A percentile compares a stretch with the other conserved stretches of the same genome.
Conservation (phyloP, 345 rosid genomes). For the Syzygium oleosum region DNA sequence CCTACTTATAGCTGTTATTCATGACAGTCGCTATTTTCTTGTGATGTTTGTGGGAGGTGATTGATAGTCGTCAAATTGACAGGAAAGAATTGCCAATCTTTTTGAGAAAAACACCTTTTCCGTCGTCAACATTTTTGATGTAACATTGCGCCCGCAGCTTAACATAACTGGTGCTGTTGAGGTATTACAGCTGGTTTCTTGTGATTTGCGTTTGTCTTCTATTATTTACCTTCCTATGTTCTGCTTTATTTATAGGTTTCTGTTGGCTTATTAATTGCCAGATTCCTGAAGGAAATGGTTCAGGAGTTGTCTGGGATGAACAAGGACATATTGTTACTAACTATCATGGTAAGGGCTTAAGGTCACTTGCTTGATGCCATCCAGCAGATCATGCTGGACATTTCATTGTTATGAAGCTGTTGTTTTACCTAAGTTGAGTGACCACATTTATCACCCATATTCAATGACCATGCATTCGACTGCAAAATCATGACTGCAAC, state of each 20-base stretch:
- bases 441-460: background rate
- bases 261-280: conserved; percentile 10
- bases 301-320: conserved; percentile 95
- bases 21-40: background rate
- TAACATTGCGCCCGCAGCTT: conserved; percentile 86
- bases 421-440: background rate
- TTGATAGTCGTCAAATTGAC: conserved; percentile 7
- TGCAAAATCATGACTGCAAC: background rate
- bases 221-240: background rate
- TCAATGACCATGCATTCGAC: background rate
- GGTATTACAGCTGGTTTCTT: conserved; percentile 28
- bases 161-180: conserved; percentile 85
- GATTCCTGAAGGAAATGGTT: conserved; percentile 99
- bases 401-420: background rate
- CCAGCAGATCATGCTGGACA: background rate
- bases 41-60: background rate
- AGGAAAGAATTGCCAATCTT: conserved; percentile 79
- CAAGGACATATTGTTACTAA: conserved; percentile 89
- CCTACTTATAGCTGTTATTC: background rate
- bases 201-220: background rate
- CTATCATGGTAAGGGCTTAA: conserved; percentile 70
- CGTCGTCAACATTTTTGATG: conserved; percentile 91
- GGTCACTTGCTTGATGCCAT: background rate
- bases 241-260: background rate
- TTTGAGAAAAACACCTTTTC: conserved; percentile 85